Evolutionary conservation across 192 early-diverging fungal genomes (phyloP).

Genomic region (Backusella morwellensis): DNA sequence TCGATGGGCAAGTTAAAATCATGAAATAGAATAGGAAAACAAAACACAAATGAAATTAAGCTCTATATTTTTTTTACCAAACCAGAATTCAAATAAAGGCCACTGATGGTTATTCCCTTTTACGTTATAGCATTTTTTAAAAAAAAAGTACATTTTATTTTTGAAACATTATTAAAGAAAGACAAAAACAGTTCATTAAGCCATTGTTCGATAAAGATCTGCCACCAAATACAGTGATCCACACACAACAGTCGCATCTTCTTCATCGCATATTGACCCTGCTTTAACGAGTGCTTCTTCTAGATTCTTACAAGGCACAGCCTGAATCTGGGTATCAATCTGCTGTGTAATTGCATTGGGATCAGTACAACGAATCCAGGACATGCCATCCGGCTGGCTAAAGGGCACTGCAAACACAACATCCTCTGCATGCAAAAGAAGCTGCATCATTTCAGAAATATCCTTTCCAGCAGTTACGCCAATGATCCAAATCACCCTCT

Average conservation of each 20-base stretch:
- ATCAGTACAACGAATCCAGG: slow-evolving; percentile 70
- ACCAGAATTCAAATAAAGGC: too few species aligned
- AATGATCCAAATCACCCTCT: slow-evolving; percentile 71
- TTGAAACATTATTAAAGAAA: background rate
- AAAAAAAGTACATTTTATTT: background rate
- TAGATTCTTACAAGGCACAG: slow-evolving; percentile 33
- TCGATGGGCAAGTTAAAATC: too few species aligned
- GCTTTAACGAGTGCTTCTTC: slow-evolving; percentile 41
- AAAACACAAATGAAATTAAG: too few species aligned
- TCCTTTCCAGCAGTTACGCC: slow-evolving; percentile 74
- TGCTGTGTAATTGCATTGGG: slow-evolving; percentile 46
- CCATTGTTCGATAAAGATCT: slow-evolving; percentile 58
- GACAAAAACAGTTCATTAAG: background rate
- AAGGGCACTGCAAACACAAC: slow-evolving; percentile 70
- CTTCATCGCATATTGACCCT: slow-evolving; percentile 23
- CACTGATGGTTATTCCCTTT: too few species aligned
- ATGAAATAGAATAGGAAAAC: too few species aligned
- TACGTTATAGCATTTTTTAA: too few species aligned
- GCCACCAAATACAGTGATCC: slow-evolving; percentile 89
- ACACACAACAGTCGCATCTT: slow-evolving; percentile 65
- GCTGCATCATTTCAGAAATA: slow-evolving; percentile 54
- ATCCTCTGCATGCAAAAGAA: slow-evolving; percentile 59
- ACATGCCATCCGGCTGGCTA: slow-evolving; percentile 78
- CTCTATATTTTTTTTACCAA: too few species aligned
- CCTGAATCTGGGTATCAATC: slow-evolving; percentile 8